phyloP scores from a whole-genome alignment of 257 asterid species.

The Verbena officinalis region DNA sequence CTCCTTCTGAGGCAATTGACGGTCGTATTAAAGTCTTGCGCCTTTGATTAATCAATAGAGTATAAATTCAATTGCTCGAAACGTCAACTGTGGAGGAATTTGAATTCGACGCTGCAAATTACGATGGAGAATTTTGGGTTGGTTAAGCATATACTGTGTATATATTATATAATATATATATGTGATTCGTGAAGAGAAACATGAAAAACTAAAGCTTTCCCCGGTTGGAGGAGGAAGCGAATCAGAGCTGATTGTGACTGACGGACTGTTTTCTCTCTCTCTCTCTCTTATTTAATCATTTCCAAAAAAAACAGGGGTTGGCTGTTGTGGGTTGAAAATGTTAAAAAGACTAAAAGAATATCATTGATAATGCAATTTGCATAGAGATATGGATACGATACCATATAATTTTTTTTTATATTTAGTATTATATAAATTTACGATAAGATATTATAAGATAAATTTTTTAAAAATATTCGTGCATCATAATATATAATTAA shows the following conservation, averaged over 20 bases:
- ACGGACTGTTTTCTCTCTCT: neutral
- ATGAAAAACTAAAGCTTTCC: neutral
- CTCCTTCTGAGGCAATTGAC: slow-evolving; percentile 6
- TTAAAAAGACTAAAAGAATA: too few relatives aligned
- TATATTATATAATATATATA: neutral
- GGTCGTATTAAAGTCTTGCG: slow-evolving; percentile 11
- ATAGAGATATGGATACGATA: too few relatives aligned
- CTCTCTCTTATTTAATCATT: neutral
- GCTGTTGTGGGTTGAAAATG: too few relatives aligned
- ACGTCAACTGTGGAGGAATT: slow-evolving; percentile 16
- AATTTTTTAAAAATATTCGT: too few relatives aligned
- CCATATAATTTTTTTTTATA: too few relatives aligned
- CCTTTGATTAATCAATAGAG: slow-evolving; percentile 2
- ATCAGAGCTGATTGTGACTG: slow-evolving; percentile 6
- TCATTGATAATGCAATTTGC: too few relatives aligned
- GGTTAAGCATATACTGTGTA: neutral
- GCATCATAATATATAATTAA: too few relatives aligned
- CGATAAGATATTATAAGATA: too few relatives aligned
- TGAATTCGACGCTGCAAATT: slow-evolving; percentile 18
- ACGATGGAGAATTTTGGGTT: neutral
- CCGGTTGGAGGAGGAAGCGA: neutral
- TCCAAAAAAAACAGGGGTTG: neutral
- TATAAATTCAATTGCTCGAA: slow-evolving; percentile 17
- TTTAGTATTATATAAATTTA: too few relatives aligned
- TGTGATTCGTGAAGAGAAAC: neutral